Evolutionary conservation across 768 basidiomycete species (phyloP).

Genomic region (Psilocybe azurescens): DNA sequence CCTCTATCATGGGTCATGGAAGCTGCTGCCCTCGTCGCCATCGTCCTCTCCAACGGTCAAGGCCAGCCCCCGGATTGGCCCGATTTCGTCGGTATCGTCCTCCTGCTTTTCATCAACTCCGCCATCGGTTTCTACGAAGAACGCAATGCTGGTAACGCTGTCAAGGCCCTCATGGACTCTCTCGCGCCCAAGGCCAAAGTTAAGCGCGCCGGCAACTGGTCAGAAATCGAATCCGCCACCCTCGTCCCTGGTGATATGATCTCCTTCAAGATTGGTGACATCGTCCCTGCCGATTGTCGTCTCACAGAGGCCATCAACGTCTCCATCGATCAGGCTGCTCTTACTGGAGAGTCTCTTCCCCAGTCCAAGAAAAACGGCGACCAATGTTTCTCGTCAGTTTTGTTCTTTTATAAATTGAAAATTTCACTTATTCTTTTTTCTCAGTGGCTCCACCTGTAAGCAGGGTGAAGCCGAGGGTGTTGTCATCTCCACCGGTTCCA

Average conservation of each 20-base stretch:
- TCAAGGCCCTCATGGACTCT: conserved; percentile 99
- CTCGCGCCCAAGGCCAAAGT: conserved; percentile 97
- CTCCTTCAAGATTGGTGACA: conserved; percentile 98
- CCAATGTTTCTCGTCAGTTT: conserved; percentile 95
- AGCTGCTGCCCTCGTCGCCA: conserved; percentile 92
- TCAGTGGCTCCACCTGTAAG: conserved; percentile 95
- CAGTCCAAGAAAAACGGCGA: conserved; percentile 91
- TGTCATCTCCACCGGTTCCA: conserved; percentile 96
- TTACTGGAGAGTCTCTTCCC: conserved; percentile 97
- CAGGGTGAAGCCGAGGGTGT: conserved; percentile 99
- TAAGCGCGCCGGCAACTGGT: conserved; percentile 84
- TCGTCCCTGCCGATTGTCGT: conserved; percentile 98
- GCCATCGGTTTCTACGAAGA: conserved; percentile 99
- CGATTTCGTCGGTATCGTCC: conserved; percentile 96
- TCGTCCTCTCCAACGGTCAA: conserved; percentile 94
- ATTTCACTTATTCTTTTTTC: conserved; percentile 9
- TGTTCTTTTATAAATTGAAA: conserved; percentile 6
- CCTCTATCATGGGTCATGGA: conserved; percentile 99
- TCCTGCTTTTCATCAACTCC: conserved; percentile 93
- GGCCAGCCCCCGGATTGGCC: conserved; percentile 92
- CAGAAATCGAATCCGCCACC: conserved; percentile 86
- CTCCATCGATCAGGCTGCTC: conserved; percentile 97
- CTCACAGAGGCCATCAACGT: conserved; percentile 97
- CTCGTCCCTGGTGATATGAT: conserved; percentile 97
- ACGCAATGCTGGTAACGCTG: conserved; percentile 95